Evolutionary conservation across 2,329 filamentous ascomycete genomes (phyloP).

Genomic region (Aspergillus sp.): DNA sequence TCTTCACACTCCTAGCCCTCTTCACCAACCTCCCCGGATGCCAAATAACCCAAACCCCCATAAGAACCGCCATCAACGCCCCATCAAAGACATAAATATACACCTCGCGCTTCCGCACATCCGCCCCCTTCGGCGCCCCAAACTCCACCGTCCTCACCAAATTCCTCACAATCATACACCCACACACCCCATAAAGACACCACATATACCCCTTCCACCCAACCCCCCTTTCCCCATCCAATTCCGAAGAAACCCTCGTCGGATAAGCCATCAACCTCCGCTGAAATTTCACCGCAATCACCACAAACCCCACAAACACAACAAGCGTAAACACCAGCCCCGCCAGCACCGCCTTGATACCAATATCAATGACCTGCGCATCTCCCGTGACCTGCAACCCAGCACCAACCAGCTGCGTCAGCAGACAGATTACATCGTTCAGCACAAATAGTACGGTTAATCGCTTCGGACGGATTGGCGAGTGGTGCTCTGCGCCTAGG

Average conservation of each 20-base stretch:
- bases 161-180: conserved; percentile 28
- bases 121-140: conserved; percentile 12
- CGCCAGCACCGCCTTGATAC: conserved; percentile 27
- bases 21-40: conserved; percentile 24
- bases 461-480: conserved; percentile 34
- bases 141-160: conserved; percentile 32
- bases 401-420: conserved; percentile 34
- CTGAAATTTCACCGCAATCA: conserved; percentile 27
- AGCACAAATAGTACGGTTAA: conserved; percentile 41
- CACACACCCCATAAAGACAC: conserved; percentile 27
- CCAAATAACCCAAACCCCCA: conserved; percentile 23
- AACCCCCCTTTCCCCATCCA: conserved; percentile 11
- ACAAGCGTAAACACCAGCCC: conserved; percentile 31
- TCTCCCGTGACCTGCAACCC: conserved; percentile 30
- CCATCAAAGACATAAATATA: conserved; percentile 37
- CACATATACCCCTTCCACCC: conserved; percentile 30
- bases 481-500: conserved; percentile 35
- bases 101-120: conserved; percentile 25
- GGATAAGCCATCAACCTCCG: conserved; percentile 14
- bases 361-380: conserved; percentile 19
- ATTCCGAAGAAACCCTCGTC: conserved; percentile 12
- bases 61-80: conserved; percentile 25
- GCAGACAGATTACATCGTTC: conserved; percentile 37
- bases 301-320: conserved; percentile 29
- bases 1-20: background rate